Base-by-base conservation (phyloP, 306 rosid species). In the Vigna nakashimae region DNA sequence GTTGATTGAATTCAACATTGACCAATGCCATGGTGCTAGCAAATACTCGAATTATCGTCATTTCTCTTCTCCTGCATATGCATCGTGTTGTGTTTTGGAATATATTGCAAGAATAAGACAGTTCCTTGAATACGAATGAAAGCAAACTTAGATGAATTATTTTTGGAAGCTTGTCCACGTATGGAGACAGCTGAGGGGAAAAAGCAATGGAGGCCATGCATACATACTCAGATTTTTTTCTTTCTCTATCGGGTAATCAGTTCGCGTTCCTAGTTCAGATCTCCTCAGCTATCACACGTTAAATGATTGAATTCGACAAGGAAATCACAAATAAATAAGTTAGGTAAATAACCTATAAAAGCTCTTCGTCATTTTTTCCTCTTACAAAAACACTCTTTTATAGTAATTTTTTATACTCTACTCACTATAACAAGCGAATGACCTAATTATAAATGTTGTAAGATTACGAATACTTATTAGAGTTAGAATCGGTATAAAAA, bases 1-100 rank as follows among this genome's bases (percentile, higher is more conserved):
- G n/a, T 78, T 68, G 83, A 85, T 74, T 82, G 86, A 79, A 77
- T 74, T 75, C 52, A 75, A 57, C 10, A 81, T 74, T 75, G 79
- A 79, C 84, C 74, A 70, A 74, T 74, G 53, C 40, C 1, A 26
- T 48, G 10, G 2, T 81, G 83, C 79, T 85, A 82, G 80, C 82
- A 65, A 75, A 22, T 60, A n/a, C 71, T 67, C 22, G 60, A 77
- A 77, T 3, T 53, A 38, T 69, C 67, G 16, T 51, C 81, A 50
- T 46, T 42, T 12, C 26, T 65, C 70, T 4, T 12, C 26, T 65
- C 70, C 2, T 16, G 15, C 51, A 28, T 20, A 20, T 34, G n/a
- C 30, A 18, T 6, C 26, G 20, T 73, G 60, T 15, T 50, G 17
- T 71, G 57, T 12, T 34, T 65, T 38, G 42, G 57, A 22, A 26